Conservation (phyloP, 2,329 filamentous ascomycete species). For the Aspergillus intermedius region DNA sequence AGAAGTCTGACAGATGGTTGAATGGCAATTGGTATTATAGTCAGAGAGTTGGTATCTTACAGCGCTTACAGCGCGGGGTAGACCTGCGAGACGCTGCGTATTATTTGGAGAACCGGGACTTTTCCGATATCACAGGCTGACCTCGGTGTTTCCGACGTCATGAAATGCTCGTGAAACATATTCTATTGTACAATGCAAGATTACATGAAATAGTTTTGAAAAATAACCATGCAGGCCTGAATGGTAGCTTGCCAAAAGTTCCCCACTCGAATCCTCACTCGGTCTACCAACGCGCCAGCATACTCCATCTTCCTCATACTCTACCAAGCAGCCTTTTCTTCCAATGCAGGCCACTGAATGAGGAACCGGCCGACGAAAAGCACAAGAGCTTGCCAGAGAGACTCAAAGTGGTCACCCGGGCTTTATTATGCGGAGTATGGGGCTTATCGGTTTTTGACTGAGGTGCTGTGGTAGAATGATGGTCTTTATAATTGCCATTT, state of each 20-base stretch:
- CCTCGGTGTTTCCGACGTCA: too few species aligned
- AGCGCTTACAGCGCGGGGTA: neutral
- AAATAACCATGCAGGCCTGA: too few species aligned
- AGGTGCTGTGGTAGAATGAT: neutral
- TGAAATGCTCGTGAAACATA: too few species aligned
- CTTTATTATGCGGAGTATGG: slow-evolving; percentile 10
- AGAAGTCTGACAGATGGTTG: neutral
- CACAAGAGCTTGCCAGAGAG: slow-evolving; percentile 73
- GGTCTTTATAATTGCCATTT: neutral
- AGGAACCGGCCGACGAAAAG: slow-evolving; percentile 69
- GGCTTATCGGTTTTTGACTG: neutral
- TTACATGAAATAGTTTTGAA: neutral
- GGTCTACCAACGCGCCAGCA: slow-evolving; percentile 33
- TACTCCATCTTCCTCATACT: slow-evolving; percentile 35
- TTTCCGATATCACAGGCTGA: too few species aligned
- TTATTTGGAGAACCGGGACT: too few species aligned
- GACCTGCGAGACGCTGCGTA: too few species aligned
- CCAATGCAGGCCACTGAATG: slow-evolving; percentile 70
- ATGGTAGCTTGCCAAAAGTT: too few species aligned
- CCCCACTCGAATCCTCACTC: slow-evolving; percentile 3
- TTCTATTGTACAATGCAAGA: neutral
- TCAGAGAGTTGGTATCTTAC: neutral
- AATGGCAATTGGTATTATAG: too few species aligned
- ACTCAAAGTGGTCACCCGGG: slow-evolving; percentile 69
- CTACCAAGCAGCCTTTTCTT: slow-evolving; percentile 36